Percentiles rank a stretch among this genome's conserved stretches.
Conservation (phyloP, 169 alveolate genomes). For the Amoebophrya sp. region DNA sequence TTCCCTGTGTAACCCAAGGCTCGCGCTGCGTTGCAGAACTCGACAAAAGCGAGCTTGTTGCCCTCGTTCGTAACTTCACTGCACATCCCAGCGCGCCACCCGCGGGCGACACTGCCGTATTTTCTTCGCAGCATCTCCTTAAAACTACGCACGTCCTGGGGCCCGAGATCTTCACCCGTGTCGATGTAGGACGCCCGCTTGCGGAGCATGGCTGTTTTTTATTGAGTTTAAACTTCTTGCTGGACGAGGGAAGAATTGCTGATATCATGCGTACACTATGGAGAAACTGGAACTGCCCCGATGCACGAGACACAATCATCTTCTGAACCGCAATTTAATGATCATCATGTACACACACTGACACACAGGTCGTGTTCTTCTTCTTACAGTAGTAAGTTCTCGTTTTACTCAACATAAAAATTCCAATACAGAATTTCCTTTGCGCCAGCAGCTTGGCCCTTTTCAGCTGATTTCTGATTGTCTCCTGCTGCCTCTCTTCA, state of each 20-base stretch:
- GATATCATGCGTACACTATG: no score
- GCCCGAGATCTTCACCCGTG: not conserved
- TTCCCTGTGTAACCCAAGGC: conserved; percentile 10
- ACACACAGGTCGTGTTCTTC: no score
- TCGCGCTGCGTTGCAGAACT: not conserved
- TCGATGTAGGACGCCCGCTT: not conserved
- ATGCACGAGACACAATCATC: no score
- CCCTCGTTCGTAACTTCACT: not conserved
- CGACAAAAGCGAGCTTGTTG: not conserved
- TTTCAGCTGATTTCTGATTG: not conserved
- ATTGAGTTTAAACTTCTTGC: no score
- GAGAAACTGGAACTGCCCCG: no score
- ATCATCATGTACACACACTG: no score
- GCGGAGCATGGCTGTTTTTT: not conserved
- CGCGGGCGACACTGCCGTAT: not conserved
- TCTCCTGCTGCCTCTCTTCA: not conserved
- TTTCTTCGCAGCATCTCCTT: not conserved
- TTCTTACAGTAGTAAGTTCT: no score
- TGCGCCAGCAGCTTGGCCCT: not conserved
- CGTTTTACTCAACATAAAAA: no score
- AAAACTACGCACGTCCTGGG: not conserved
- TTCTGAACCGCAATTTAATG: no score
- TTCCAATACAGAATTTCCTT: not conserved
- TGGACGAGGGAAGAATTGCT: no score
- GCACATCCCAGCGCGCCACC: conserved; percentile 16